Percentiles rank a stretch among this genome's conserved stretches.
These are phyloP conservation scores for Exserohilum rostratum DNA, from an alignment of 2,329 filamentous ascomycete species.

Conservation along the genomic window DNA sequence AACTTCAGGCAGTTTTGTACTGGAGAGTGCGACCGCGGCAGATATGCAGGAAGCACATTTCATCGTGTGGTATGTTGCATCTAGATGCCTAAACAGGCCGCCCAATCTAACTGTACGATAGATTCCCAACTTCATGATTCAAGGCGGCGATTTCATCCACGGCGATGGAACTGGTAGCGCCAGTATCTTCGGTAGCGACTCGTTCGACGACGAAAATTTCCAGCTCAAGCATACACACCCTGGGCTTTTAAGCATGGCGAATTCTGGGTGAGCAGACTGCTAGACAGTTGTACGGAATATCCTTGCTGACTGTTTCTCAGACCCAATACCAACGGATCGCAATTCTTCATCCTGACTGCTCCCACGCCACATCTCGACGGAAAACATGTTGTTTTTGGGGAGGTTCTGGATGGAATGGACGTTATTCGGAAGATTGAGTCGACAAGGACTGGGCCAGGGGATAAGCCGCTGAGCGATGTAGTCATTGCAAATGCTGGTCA, in stretches of 20 bases:
- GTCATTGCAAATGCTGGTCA: conserved; percentile 14
- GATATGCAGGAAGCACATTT: conserved; percentile 80
- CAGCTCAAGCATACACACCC: conserved; percentile 90
- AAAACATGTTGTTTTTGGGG: conserved; percentile 94
- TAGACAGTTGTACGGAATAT: neutral
- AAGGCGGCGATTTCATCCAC: conserved; percentile 74
- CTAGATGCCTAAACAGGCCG: neutral
- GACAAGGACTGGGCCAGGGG: conserved; percentile 53
- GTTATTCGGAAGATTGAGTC: conserved; percentile 96
- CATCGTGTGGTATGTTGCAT: conserved; percentile 72
- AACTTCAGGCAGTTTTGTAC: conserved; percentile 85
- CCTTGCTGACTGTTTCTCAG: conserved; percentile 43
- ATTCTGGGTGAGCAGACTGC: conserved; percentile 63
- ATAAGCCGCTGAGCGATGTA: conserved; percentile 11
- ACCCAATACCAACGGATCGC: conserved; percentile 91
- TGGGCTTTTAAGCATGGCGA: conserved; percentile 96
- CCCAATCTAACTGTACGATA: neutral
- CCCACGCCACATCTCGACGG: conserved; percentile 94
- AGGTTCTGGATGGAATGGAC: conserved; percentile 86
- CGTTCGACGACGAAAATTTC: conserved; percentile 90
- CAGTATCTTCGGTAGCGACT: conserved; percentile 82
- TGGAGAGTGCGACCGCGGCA: conserved; percentile 73
- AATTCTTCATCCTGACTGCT: conserved; percentile 98
- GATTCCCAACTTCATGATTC: conserved; percentile 98
- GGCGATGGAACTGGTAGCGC: conserved; percentile 88